phyloP scores from a whole-genome alignment of 2,329 filamentous ascomycete species.

The Fusarium chaquense region DNA sequence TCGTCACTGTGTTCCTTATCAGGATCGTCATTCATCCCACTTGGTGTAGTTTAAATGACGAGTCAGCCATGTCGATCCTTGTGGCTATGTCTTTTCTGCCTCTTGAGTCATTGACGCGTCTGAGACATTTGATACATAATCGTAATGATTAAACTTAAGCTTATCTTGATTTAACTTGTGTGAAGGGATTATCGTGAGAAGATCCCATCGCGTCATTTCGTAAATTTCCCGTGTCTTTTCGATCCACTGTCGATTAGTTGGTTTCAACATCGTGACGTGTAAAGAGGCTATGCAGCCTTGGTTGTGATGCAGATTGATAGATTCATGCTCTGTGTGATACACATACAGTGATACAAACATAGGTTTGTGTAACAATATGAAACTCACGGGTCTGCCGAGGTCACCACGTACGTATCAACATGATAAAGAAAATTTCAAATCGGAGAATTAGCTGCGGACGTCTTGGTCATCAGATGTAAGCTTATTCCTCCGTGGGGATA shows the following conservation, averaged over 20 bases:
- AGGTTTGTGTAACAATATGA: not conserved
- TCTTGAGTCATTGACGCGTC: conserved; percentile 36
- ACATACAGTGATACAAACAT: not conserved
- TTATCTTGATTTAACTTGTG: conserved; percentile 24
- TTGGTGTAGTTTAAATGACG: conserved; percentile 13
- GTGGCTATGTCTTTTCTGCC: conserved; percentile 16
- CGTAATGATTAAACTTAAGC: conserved; percentile 37
- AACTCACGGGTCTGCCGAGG: not conserved
- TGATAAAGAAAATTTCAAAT: not conserved
- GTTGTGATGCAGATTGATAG: not conserved
- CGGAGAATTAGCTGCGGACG: not conserved
- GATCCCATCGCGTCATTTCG: not conserved
- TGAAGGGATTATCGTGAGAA: not conserved
- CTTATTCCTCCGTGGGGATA: not conserved
- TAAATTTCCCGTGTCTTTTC: not conserved
- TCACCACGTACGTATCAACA: too few relatives aligned
- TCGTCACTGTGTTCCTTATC: conserved; percentile 32
- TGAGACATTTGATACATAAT: conserved; percentile 34
- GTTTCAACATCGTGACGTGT: not conserved
- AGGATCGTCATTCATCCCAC: conserved; percentile 27
- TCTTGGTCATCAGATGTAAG: not conserved
- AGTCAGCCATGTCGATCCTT: conserved; percentile 32
- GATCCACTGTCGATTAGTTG: not conserved
- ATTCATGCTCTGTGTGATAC: not conserved
- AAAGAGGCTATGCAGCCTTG: not conserved